Base-by-base conservation (phyloP, 2,329 filamentous ascomycete species). In the Alternaria arborescens region DNA sequence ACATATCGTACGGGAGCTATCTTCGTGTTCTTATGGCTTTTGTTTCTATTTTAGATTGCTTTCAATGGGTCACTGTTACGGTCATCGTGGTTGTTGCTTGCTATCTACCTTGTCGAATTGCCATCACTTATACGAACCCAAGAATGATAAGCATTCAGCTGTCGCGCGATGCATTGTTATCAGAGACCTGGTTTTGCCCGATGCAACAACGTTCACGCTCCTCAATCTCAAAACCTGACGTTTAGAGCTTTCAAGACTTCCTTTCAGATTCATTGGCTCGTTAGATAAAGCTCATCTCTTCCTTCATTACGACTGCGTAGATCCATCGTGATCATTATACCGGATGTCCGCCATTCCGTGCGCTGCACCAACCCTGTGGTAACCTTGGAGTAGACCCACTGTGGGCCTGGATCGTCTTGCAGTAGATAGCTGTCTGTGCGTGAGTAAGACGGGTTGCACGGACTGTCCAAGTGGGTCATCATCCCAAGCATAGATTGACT, bases 351-450 rank as follows among this genome's bases (percentile, higher is more conserved):
- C 30, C 46, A n/a, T 48, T 34, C 46, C 46, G 46, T 48, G 3
- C 16, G 18, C 46, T 4, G 32, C 30, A 34, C 46, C 46, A 48
- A 48, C 30, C 18, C 18, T n/a, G 46, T 48, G 46, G 46, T 22
- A 48, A 41, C 18, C 10, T 41, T 41, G 38, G 18, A 41, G 38
- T 41, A 8, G 46, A 24, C 46, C 46, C 30, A 36, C 46, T 34
- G 46, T 22, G 46, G 46, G 46, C 30, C 46, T 38, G 20, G 46
- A 50, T 50, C 46, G 20, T 11, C 32, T 34, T 50, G 46, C 46
- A 50, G 30, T 50, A 50, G 46, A 32, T n/a, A 36, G n/a, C 30
- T 36, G 46, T 48, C 46, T 48, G 46, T 48, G 46, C 46, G 46
- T 48, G 20, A 22, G 30, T 36, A 36, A 16, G 32, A 36, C 32